Evolutionary conservation across 2,329 filamentous ascomycete genomes (phyloP).

Genomic region (Alternaria infectoria): DNA sequence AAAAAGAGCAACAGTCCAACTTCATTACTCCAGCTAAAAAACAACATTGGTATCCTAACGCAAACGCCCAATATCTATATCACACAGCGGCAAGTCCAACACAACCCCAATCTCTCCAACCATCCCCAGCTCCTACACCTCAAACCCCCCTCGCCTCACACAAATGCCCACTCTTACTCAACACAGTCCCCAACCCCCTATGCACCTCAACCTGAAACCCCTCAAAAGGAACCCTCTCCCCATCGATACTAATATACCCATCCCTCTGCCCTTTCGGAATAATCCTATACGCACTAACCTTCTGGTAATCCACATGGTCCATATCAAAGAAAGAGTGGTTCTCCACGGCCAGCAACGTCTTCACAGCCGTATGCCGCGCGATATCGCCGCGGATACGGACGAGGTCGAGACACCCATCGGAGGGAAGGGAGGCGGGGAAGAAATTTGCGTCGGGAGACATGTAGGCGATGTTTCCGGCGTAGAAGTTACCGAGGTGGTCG

Average conservation of each 20-base stretch:
- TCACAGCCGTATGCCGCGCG: constrained; percentile 67
- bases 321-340: constrained; percentile 80
- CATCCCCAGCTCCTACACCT: background rate
- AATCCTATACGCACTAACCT: constrained; percentile 86
- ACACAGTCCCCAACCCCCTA: constrained; percentile 78
- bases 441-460: constrained; percentile 89
- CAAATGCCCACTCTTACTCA: constrained; percentile 73
- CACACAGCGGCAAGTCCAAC: background rate
- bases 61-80: background rate
- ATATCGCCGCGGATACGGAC: constrained; percentile 81
- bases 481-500: constrained; percentile 88
- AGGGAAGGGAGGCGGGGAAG: constrained; percentile 81
- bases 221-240: constrained; percentile 84
- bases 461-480: constrained; percentile 92
- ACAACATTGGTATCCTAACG: background rate
- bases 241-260: constrained; percentile 93
- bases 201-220: constrained; percentile 93
- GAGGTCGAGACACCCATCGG: constrained; percentile 86
- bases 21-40: background rate
- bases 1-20: background rate
- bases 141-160: constrained; percentile 66
- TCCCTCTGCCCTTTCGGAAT: constrained; percentile 66
- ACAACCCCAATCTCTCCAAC: background rate
- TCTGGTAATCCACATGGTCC: constrained; percentile 77
- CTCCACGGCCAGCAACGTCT: constrained; percentile 74